Evolutionary conservation across 176 grass and related monocot genomes (phyloP).

Genomic region (Ananas comosus): DNA sequence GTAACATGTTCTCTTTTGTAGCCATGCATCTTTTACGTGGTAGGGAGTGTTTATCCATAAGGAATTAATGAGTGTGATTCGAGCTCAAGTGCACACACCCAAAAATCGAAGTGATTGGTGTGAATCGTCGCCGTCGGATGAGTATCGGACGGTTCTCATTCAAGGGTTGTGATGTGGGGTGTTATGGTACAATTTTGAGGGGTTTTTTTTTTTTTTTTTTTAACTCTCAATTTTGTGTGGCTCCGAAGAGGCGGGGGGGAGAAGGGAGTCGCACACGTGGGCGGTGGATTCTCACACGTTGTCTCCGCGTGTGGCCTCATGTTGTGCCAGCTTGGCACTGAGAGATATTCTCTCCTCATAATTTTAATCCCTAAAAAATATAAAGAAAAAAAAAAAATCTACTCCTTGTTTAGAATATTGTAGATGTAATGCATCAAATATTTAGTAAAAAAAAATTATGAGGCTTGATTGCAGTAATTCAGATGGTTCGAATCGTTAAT

Average conservation of each 20-base stretch:
- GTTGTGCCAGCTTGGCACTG: neutral
- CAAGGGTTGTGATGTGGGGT: neutral
- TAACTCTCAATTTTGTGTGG: conserved; percentile 36
- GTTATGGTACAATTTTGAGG: neutral
- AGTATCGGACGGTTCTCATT: conserved; percentile 6
- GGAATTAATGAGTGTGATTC: neutral
- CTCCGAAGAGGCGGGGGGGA: conserved; percentile 13
- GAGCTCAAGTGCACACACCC: neutral
- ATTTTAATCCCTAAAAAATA: too few species aligned
- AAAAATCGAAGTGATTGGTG: neutral
- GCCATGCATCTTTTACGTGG: conserved; percentile 51
- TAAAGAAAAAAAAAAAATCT: too few species aligned
- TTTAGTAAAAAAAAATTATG: too few species aligned
- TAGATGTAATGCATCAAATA: too few species aligned
- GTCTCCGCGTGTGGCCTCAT: conserved; percentile 4
- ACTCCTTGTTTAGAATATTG: too few species aligned
- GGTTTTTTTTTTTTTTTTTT: neutral
- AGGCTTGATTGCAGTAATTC: too few species aligned
- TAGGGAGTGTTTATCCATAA: conserved; percentile 20
- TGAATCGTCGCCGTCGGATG: neutral
- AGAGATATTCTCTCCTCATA: neutral
- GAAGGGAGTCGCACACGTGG: conserved; percentile 38
- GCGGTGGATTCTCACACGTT: conserved; percentile 21
- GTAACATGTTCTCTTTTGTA: conserved; percentile 9
- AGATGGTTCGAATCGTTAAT: too few species aligned